phyloP scores from a whole-genome alignment of 192 early-diverging fungal species.

The Linnemannia schmuckeri region DNA sequence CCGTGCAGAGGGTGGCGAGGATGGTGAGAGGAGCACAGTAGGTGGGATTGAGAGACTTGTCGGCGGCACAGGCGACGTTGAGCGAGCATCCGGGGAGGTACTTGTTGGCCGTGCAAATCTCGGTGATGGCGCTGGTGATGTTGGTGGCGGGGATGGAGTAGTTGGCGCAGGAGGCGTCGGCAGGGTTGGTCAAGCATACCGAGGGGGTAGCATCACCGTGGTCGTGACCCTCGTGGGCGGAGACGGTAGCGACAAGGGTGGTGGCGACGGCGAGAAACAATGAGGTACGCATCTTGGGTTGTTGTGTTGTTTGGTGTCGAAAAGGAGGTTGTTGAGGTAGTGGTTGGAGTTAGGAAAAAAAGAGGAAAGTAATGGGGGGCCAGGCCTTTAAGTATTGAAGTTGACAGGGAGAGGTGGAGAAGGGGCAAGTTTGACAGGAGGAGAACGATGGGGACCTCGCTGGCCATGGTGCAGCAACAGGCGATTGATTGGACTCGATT shows the following conservation, averaged over 20 bases:
- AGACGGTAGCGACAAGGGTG: conserved; percentile 26
- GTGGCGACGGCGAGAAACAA: conserved; percentile 38
- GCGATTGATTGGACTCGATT: no score
- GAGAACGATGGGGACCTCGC: neutral
- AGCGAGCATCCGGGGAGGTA: conserved; percentile 58
- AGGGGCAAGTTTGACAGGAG: neutral
- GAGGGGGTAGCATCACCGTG: conserved; percentile 20
- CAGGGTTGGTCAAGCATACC: conserved; percentile 44
- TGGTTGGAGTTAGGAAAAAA: neutral
- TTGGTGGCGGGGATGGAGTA: conserved; percentile 33
- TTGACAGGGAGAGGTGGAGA: neutral
- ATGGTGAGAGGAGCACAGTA: conserved; percentile 44
- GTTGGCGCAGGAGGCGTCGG: conserved; percentile 39
- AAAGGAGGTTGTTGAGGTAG: neutral
- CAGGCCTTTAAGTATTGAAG: neutral
- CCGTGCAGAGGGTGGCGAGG: conserved; percentile 46
- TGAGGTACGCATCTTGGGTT: conserved; percentile 37
- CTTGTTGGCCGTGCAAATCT: conserved; percentile 42
- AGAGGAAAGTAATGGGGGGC: neutral
- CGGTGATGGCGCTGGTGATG: conserved; percentile 26
- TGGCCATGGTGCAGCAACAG: neutral
- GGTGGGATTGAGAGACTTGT: conserved; percentile 19
- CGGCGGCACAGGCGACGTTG: conserved; percentile 43
- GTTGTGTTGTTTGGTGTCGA: neutral
- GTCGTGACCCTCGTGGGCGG: conserved; percentile 42